Evolutionary conservation across 106 monocot species (phyloP).

Genomic region (Posidonia australis): DNA sequence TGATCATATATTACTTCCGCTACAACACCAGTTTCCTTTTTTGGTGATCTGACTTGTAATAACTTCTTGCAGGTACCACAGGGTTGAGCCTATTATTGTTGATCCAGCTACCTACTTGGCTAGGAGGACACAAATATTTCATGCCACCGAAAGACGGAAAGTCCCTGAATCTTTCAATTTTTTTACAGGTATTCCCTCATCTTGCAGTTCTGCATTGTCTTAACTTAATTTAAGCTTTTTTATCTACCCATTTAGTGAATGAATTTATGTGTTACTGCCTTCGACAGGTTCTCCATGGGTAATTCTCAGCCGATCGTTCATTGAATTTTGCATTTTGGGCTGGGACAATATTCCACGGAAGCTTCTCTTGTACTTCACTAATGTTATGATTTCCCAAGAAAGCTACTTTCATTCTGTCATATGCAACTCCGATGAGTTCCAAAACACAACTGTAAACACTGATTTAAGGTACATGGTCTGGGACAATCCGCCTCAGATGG

Average conservation of each 20-base stretch:
- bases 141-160: conserved; percentile 16
- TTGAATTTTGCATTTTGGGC: conserved; percentile 44
- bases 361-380: conserved; percentile 43
- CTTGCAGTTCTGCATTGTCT: neutral
- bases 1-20: neutral
- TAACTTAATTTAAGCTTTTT: neutral
- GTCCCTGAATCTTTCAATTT: conserved; percentile 29
- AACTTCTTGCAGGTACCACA: conserved; percentile 39
- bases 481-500: conserved; percentile 34
- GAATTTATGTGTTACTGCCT: neutral
- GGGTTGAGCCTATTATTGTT: conserved; percentile 46
- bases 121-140: conserved; percentile 22
- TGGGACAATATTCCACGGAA: conserved; percentile 53
- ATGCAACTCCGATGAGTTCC: conserved; percentile 41
- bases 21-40: neutral
- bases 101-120: conserved; percentile 31
- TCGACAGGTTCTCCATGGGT: conserved; percentile 84
- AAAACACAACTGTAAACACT: conserved; percentile 41
- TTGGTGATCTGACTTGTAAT: neutral
- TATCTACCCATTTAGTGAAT: neutral
- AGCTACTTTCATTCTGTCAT: conserved; percentile 46
- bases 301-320: conserved; percentile 33
- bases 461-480: conserved; percentile 41
- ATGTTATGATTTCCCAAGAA: conserved; percentile 38
- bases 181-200: conserved; percentile 23